Evolutionary conservation across 345 rosid genomes (phyloP), one percentile per base, ranked within the genome.

Genomic region (Citrus mangshanensis): DNA sequence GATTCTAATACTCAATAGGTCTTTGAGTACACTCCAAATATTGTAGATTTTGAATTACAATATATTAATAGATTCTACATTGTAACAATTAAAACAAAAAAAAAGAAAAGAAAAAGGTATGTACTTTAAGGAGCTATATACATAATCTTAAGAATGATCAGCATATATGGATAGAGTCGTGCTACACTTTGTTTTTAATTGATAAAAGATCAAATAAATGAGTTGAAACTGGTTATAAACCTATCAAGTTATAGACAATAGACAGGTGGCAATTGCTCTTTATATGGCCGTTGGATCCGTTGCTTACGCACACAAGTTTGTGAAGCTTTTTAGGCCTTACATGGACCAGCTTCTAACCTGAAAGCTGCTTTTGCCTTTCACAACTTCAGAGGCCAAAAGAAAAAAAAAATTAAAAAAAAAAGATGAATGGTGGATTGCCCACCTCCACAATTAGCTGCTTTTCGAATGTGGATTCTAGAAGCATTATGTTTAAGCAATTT

Each of bases 271-370:
- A 4, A 9, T 9, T 16, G 34, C 16, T 73, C 76, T 46, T 46
- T 56, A 4, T 24, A 63, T 22, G 40, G 65, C 68, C 38, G 5
- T 74, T 60, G 77, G 77, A 74, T 73, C 37, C 68, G 13, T 37
- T 18, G 24, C 51, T 22, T n/a, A 30, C 34, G 22, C 76, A 56
- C 12, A 72, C 76, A 72, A 72, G 65, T 72, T 72, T 72, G 65
- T 56, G 28, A 72, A 72, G 64, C 64, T 72, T 72, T 72, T 32
- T 21, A 72, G 64, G 63, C 46, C 32, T 7, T 4, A 10, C 0
- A 61, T 34, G 75, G 75, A 56, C 49, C 75, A 72, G 63, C 64
- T 71, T 9, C 62, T 12, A 3, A 30, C 40, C 42, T 32, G 28
- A 72, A 72, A 55, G 63, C 63, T 32, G 75, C 56, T 72, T 72